These are phyloP conservation scores for Penicillium aurantiogriseum DNA, from an alignment of 2,329 filamentous ascomycete genomes.

Conservation along the genomic window DNA sequence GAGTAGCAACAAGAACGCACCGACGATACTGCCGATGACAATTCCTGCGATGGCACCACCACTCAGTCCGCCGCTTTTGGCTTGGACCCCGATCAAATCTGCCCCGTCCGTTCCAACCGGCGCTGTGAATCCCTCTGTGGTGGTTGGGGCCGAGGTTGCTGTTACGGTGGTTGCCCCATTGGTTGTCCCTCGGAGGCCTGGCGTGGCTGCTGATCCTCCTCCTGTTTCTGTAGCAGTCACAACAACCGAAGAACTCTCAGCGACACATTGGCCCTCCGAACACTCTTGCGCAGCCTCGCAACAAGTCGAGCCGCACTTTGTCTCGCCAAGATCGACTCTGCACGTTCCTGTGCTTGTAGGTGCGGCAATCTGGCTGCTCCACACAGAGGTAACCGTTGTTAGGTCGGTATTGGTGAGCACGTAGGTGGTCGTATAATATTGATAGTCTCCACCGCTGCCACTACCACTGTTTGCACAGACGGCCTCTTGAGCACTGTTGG, in stretches of 20 bases:
- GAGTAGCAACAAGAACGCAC: constrained; percentile 46
- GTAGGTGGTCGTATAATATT: constrained; percentile 58
- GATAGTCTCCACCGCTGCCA: constrained; percentile 42
- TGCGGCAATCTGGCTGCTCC: constrained; percentile 44
- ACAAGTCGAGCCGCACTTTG: constrained; percentile 45
- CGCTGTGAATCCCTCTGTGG: constrained; percentile 47
- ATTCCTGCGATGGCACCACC: constrained; percentile 53
- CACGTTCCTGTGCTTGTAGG: constrained; percentile 41
- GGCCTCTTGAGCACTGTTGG: constrained; percentile 50
- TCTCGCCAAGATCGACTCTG: constrained; percentile 46
- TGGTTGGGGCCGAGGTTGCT: constrained; percentile 40
- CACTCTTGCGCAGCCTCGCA: constrained; percentile 48
- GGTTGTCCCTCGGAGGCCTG: constrained; percentile 47
- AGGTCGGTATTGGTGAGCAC: constrained; percentile 53
- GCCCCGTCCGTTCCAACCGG: constrained; percentile 46
- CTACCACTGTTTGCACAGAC: constrained; percentile 40
- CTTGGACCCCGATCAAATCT: constrained; percentile 35
- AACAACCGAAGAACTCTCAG: constrained; percentile 42
- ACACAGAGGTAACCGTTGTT: constrained; percentile 54
- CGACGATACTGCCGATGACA: constrained; percentile 50
- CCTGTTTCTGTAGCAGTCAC: constrained; percentile 34
- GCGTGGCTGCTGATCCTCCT: constrained; percentile 27
- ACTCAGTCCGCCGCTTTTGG: constrained; percentile 40
- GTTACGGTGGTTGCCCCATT: constrained; percentile 45
- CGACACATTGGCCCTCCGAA: constrained; percentile 40